Conservation (phyloP, 306 rosid genomes). For the Echinosophora koreensis region DNA sequence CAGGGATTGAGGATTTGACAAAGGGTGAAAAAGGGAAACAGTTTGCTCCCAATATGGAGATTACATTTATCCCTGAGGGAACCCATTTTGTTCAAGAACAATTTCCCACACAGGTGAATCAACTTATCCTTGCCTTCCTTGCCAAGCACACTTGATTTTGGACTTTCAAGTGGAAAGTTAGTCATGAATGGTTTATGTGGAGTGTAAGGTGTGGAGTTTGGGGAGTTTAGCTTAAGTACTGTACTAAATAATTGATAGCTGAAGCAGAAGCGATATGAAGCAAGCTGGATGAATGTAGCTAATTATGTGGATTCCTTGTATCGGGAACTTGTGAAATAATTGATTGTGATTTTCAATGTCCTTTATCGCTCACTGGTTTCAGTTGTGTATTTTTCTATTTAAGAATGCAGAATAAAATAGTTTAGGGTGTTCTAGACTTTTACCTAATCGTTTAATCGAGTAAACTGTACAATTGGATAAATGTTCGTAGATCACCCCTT, state of each 20-base stretch:
- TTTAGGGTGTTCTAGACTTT: too few relatives aligned
- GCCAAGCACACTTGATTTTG: conserved; percentile 59
- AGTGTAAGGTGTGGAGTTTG: not conserved
- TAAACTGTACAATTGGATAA: too few relatives aligned
- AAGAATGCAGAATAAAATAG: too few relatives aligned
- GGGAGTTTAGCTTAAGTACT: not conserved
- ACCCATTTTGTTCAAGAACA: conserved; percentile 93
- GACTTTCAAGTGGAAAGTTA: not conserved
- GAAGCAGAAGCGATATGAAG: too few relatives aligned
- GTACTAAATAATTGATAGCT: not conserved
- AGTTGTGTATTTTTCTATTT: too few relatives aligned
- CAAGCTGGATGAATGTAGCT: too few relatives aligned
- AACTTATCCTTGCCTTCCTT: conserved; percentile 71
- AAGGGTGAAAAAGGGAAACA: conserved; percentile 66
- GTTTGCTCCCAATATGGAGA: conserved; percentile 65
- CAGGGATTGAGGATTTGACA: conserved; percentile 66
- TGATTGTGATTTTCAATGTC: not conserved
- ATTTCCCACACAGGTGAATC: conserved; percentile 70
- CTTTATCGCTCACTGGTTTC: too few relatives aligned
- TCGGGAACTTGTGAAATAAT: not conserved
- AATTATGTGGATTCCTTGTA: too few relatives aligned
- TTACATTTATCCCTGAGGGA: conserved; percentile 73
- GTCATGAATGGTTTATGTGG: conserved; percentile 16
- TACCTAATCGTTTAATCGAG: too few relatives aligned
- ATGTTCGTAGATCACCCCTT: too few relatives aligned